Conservation (phyloP, 495 filamentous ascomycete genomes). For the Ramalina peruviana region DNA sequence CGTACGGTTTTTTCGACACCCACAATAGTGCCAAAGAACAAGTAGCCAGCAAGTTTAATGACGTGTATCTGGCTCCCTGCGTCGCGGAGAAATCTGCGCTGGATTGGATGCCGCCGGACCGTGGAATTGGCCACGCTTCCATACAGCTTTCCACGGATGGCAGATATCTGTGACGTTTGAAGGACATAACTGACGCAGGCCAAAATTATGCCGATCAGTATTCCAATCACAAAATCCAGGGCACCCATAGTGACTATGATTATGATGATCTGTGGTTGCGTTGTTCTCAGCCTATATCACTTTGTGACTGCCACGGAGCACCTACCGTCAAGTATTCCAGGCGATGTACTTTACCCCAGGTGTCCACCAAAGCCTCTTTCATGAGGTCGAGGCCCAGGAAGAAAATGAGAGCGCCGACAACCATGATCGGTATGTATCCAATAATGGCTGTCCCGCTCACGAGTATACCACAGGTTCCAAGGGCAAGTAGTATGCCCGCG, state of each 20-base stretch:
- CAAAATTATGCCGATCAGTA: conserved; percentile 78
- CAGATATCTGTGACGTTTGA: conserved; percentile 76
- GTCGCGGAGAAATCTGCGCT: conserved; percentile 71
- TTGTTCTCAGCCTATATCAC: too few species aligned
- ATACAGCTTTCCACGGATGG: conserved; percentile 73
- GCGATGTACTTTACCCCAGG: conserved; percentile 68
- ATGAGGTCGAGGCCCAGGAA: conserved; percentile 82
- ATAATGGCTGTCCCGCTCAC: conserved; percentile 74
- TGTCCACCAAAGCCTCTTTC: conserved; percentile 73
- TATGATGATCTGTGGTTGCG: conserved; percentile 47
- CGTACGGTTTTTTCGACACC: conserved; percentile 80
- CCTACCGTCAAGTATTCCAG: conserved; percentile 80
- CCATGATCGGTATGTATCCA: conserved; percentile 90
- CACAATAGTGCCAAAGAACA: conserved; percentile 96
- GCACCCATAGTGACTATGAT: conserved; percentile 93
- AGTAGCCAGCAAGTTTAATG: conserved; percentile 78
- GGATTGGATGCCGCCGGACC: conserved; percentile 76
- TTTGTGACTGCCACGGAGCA: not conserved
- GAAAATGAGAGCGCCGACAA: conserved; percentile 90
- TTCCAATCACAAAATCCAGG: conserved; percentile 90
- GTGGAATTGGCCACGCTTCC: conserved; percentile 82
- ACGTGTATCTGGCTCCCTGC: conserved; percentile 79
- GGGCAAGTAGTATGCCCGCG: conserved; percentile 75
- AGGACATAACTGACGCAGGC: conserved; percentile 85
- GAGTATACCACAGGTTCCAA: conserved; percentile 66